Evolutionary conservation across 345 rosid species (phyloP), one percentile per base, ranked within the genome.

Genomic region (Salix purpurea): DNA sequence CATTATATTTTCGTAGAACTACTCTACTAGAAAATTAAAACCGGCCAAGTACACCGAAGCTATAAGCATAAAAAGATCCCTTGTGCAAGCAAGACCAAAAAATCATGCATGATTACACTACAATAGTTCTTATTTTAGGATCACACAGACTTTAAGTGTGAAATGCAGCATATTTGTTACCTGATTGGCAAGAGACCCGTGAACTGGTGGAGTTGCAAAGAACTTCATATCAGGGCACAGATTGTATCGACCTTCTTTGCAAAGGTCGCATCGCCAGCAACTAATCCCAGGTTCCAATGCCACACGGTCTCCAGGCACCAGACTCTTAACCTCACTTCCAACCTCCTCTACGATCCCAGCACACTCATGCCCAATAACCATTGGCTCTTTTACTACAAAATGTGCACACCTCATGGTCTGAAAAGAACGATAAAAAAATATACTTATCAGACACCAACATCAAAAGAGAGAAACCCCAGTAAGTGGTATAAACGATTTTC

Each of bases 301-400:
- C 62, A 92, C 99, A 13, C 94, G 87, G 69, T 93, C 97, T 46
- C 96, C 94, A 0, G 88, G 87, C 30, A 85, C 90, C 72, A 92
- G 85, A 75, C 83, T 81, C 70, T 86, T 90, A 62, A 96, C 95
- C 85, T 87, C 90, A 26, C 85, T 86, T 65, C 98, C 99, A 37
- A 92, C 86, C 83, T 90, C 91, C 77, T 91, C 97, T 76, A 96
- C 82, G 83, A 96, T 82, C 78, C 99, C 98, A 79, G 98, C 98
- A 83, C 98, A 91, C 78, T 96, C 98, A 71, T 91, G 99, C 48
- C 99, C 98, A n/a, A 96, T 90, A 61, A 96, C 96, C 98, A 96
- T 93, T 0, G 98, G 99, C 86, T 96, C 90, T 87, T 91, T 85
- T 84, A 95, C 99, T 2, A 89, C 81, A 79, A 87, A 95, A 84